phyloP scores from a whole-genome alignment of 2,329 filamentous ascomycete species.

The Nothopassalora personata region DNA sequence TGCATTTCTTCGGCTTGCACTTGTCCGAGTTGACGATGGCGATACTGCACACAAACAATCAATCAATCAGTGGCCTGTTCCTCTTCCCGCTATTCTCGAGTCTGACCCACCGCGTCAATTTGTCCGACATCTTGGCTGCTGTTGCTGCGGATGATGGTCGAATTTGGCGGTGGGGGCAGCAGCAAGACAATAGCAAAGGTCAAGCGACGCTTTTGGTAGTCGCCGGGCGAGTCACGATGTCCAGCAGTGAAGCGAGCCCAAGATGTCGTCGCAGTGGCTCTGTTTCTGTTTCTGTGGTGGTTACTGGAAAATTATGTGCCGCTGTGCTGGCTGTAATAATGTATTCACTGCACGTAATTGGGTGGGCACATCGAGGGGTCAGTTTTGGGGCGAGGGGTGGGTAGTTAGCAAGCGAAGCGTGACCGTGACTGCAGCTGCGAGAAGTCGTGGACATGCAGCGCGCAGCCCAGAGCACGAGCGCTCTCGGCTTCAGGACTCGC shows the following conservation, averaged over 20 bases:
- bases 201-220: background rate
- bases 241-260: background rate
- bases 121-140: slow-evolving; percentile 70
- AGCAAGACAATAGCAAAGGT: background rate
- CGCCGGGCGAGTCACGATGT: background rate
- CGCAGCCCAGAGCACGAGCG: background rate
- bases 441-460: background rate
- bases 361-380: background rate
- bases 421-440: background rate
- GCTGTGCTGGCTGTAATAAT: background rate
- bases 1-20: slow-evolving; percentile 71
- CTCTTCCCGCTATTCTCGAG: background rate
- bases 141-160: background rate
- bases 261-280: background rate
- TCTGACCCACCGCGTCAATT: slow-evolving; percentile 68
- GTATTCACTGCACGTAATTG: background rate
- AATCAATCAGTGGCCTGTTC: slow-evolving; percentile 7
- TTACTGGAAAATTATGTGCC: background rate
- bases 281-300: no score
- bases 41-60: slow-evolving; percentile 58
- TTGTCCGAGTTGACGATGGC: slow-evolving; percentile 99
- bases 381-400: background rate
- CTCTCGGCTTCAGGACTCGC: background rate
- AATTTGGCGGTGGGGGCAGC: background rate
- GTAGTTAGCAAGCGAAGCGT: no score